Evolutionary conservation across 2,329 filamentous ascomycete species (phyloP).

Genomic region (Aspergillus hiratsukae): DNA sequence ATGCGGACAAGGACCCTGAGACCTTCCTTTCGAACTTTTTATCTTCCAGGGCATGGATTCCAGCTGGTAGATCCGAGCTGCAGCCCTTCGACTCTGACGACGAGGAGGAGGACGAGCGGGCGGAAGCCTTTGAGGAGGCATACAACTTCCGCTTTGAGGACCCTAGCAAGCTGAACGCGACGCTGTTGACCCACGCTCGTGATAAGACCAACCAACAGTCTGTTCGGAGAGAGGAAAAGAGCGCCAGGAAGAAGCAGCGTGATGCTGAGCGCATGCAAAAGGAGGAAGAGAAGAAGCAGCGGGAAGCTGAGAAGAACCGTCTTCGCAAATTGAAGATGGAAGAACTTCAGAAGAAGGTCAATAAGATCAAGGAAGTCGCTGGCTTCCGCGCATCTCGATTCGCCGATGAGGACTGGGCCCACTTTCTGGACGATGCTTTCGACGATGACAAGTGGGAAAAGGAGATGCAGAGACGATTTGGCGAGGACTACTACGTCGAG

Average conservation of each 20-base stretch:
- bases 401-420: constrained; percentile 75
- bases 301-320: constrained; percentile 75
- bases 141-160: constrained; percentile 98
- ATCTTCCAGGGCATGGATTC: constrained; percentile 84
- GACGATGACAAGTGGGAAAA: constrained; percentile 85
- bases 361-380: constrained; percentile 83
- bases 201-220: constrained; percentile 77
- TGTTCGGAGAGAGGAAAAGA: constrained; percentile 78
- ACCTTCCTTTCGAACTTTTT: constrained; percentile 93
- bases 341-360: constrained; percentile 80
- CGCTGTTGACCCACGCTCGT: constrained; percentile 82
- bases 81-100: constrained; percentile 91
- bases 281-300: constrained; percentile 70
- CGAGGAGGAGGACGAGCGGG: constrained; percentile 66
- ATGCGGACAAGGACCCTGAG: constrained; percentile 84
- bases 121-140: constrained; percentile 84
- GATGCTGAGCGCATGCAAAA: constrained; percentile 73
- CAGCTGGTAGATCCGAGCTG: constrained; percentile 61
- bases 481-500: constrained; percentile 82
- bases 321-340: constrained; percentile 85
- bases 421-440: constrained; percentile 81
- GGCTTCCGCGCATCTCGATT: constrained; percentile 65
- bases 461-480: constrained; percentile 84
- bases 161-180: constrained; percentile 80
- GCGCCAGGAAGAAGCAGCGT: constrained; percentile 68